Base-by-base conservation (phyloP, 2,329 filamentous ascomycete species). In the Apiospora pterosperma region DNA sequence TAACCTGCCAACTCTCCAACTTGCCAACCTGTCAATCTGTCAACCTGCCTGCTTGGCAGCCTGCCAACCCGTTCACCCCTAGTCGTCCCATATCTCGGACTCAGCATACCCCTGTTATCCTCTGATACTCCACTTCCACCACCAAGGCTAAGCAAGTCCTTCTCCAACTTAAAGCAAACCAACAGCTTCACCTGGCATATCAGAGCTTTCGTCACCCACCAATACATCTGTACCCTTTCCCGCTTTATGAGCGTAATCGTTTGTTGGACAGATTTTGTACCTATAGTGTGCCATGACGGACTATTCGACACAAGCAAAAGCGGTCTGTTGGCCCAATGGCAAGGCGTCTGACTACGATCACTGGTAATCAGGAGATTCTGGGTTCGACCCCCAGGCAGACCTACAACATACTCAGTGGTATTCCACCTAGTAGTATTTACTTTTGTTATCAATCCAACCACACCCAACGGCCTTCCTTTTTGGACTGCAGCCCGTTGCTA, bases 271-370 rank as follows among this genome's bases (percentile, higher is more conserved):
- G 1, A n/a, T 5, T 8, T 16, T 16, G 4, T 11, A 1, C 7
- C 19, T 36, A 62, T 62, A 31, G 4, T 0, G 1, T 5, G 5
- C 4, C 7, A 25, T 48, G 19, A 36, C 10, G 14, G 0, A 19
- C 2, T 0, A 5, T 8, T 1, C 25, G 7, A 36, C 39, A 60
- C 16, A 42, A 62, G n/a, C 16, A 62, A 42, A 34, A 62, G 10
- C 8, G 63, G 63, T 64, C 63, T 34, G 44, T 64, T 77, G 73
- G 73, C 72, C 72, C 73, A 75, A 75, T 77, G 76, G 71, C 75
- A 78, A 76, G 75, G 76, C 76, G 76, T 77, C 76, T 78, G 76
- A 78, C 76, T 78, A 78, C 76, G 76, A 78, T 39, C 23, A 16
- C 10, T 28, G 31, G 42, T 25, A 52, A 64, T 64, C 63, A 64